Evolutionary conservation across 306 rosid species (phyloP).

Genomic region (Quillaja saponaria): DNA sequence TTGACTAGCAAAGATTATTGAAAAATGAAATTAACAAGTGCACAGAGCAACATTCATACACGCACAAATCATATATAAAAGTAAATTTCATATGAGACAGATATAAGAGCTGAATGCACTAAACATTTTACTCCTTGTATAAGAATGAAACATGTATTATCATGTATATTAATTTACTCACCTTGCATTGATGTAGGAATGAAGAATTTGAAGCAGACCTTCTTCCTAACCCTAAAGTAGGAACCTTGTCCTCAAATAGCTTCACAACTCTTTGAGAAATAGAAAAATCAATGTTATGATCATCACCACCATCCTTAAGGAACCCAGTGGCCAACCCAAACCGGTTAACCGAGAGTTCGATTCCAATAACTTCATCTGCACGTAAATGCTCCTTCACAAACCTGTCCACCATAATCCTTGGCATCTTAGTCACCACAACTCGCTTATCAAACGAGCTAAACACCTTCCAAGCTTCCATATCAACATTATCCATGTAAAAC

Average conservation of each 20-base stretch:
- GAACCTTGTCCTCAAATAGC: conserved; percentile 36
- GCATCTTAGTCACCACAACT: conserved; percentile 68
- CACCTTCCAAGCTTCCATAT: conserved; percentile 67
- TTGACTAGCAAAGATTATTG: too few relatives aligned
- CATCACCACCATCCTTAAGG: conserved; percentile 26
- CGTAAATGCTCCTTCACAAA: conserved; percentile 77
- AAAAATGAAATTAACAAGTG: too few relatives aligned
- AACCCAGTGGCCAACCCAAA: conserved; percentile 78
- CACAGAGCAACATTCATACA: too few relatives aligned
- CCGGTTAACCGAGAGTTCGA: conserved; percentile 50
- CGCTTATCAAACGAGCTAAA: conserved; percentile 40
- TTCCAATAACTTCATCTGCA: conserved; percentile 72
- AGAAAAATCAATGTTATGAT: background rate
- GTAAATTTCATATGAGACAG: too few relatives aligned
- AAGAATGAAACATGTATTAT: too few relatives aligned
- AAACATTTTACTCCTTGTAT: too few relatives aligned
- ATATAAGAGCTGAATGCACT: too few relatives aligned
- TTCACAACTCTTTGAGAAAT: conserved; percentile 38
- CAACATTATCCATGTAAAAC: conserved; percentile 75
- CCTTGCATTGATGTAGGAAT: conserved; percentile 60
- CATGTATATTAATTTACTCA: conserved; percentile 9
- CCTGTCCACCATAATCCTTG: conserved; percentile 74
- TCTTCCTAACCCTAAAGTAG: conserved; percentile 53
- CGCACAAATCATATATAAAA: too few relatives aligned
- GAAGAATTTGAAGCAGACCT: conserved; percentile 34